These are phyloP conservation scores for Boletus sensibilis DNA, from an alignment of 768 basidiomycete genomes.

Conservation along the genomic window DNA sequence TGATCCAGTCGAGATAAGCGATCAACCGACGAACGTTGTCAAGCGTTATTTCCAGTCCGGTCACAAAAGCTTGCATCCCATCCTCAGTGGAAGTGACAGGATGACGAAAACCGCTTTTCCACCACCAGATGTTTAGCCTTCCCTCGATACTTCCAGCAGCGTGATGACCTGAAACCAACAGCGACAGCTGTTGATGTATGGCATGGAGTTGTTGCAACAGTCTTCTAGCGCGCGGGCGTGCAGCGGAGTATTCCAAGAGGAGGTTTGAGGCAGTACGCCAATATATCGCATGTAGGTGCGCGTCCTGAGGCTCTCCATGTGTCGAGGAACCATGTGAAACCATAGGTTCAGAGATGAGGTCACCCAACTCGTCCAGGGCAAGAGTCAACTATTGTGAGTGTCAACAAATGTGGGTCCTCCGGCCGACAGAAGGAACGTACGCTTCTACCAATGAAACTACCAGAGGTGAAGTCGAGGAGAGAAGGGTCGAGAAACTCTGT, in stretches of 20 bases:
- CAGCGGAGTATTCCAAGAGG: slow-evolving; percentile 33
- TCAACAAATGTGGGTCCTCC: neutral
- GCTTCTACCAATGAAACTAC: slow-evolving; percentile 31
- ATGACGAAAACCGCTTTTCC: slow-evolving; percentile 5
- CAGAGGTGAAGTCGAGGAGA: slow-evolving; percentile 25
- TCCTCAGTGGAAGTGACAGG: slow-evolving; percentile 7
- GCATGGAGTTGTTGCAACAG: slow-evolving; percentile 16
- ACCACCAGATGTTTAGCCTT: slow-evolving; percentile 1
- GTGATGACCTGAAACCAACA: neutral
- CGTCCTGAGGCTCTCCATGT: slow-evolving; percentile 3
- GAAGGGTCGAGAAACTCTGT: slow-evolving; percentile 18
- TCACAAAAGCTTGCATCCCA: slow-evolving; percentile 11
- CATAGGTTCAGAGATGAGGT: slow-evolving; percentile 10
- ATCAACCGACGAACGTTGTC: slow-evolving; percentile 20
- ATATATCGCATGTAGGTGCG: slow-evolving; percentile 26
- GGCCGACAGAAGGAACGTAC: slow-evolving; percentile 13
- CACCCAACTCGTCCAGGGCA: slow-evolving; percentile 30
- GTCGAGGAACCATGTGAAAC: neutral
- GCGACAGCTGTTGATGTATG: slow-evolving; percentile 16
- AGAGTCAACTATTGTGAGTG: slow-evolving; percentile 22
- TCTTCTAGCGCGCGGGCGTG: slow-evolving; percentile 20
- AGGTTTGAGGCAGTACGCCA: slow-evolving; percentile 33
- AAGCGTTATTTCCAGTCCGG: slow-evolving; percentile 23
- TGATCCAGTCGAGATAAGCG: slow-evolving; percentile 31
- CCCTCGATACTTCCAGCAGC: neutral